Base-by-base conservation (phyloP, 2,329 filamentous ascomycete species). In the Berkeleyomyces rouxiae region DNA sequence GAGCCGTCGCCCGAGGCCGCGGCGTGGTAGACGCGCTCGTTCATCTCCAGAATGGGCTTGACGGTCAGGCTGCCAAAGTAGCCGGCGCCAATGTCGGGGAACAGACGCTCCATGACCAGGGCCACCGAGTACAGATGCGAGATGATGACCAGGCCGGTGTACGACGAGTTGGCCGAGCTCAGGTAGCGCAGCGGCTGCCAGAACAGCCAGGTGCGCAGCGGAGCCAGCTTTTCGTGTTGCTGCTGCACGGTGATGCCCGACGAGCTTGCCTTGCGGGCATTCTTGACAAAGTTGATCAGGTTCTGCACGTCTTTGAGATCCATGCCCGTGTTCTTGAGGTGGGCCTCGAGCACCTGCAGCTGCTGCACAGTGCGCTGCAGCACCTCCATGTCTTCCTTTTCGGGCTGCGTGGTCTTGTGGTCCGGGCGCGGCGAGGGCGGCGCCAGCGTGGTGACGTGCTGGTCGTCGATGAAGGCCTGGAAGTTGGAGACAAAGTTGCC, bases 401-500 rank as follows among this genome's bases (percentile, higher is more conserved):
- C 79, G 16, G 83, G 83, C 67, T 82, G 79, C 67, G 77, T 80
- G 53, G 82, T 78, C 71, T 79, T 82, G 71, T 81, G 80, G 66
- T 82, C 81, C 59, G 81, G 81, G 60, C 75, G 78, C 53, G 82
- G 82, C 66, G 82, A 87, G 65, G 77, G 78, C 6, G 83, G 84
- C 44, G 83, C 83, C 10, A 64, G 44, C 13, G 49, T 47, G 5
- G 58, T 61, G 3, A 58, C 36, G 84, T 86, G 77, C 83, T 86
- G 74, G 87, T 87, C 86, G 67, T 82, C 82, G 68, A 95, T 89
- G 74, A 90, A 89, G 68, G 90, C 86, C 66, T 83, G 82, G 69
- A 93, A 92, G 67, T 90, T 82, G 42, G 91, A 96, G 71, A 95
- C 87, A 68, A 95, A 85, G 73, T 90, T 90, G 90, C 89, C 95